These are phyloP conservation scores for Trebouxia sp. DNA, from an alignment of 139 green algal species.

Conservation along the genomic window DNA sequence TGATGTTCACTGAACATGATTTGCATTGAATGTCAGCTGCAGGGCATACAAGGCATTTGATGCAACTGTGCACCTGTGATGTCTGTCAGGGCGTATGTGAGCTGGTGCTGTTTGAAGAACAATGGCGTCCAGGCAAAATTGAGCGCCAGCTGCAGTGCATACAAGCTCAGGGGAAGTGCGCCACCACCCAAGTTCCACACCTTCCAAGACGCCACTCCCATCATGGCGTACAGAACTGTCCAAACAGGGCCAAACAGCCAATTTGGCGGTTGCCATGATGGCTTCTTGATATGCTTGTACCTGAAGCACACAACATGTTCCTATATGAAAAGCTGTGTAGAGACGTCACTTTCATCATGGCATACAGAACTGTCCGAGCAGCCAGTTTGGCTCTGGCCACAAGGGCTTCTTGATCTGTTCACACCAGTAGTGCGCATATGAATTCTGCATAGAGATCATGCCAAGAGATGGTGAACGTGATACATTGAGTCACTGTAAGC, in stretches of 20 bases:
- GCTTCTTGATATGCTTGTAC: constrained; percentile 53
- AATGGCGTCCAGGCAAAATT: constrained; percentile 65
- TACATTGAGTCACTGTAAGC: no score
- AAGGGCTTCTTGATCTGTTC: not conserved
- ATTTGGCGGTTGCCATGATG: constrained; percentile 48
- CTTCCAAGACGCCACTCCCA: constrained; percentile 43
- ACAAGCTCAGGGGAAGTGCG: constrained; percentile 38
- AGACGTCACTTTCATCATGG: not conserved
- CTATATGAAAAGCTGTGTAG: not conserved
- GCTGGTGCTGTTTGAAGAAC: constrained; percentile 67
- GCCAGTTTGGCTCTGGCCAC: not conserved
- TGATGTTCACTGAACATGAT: not conserved
- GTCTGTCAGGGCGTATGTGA: constrained; percentile 53
- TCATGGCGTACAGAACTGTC: constrained; percentile 37
- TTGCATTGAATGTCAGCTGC: not conserved
- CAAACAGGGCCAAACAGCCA: constrained; percentile 58
- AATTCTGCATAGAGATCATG: no score
- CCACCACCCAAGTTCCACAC: constrained; percentile 40
- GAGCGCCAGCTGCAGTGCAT: constrained; percentile 49
- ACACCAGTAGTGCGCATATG: not conserved
- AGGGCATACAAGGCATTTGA: not conserved
- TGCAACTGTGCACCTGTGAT: constrained; percentile 46
- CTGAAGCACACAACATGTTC: not conserved
- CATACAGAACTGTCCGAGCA: not conserved
- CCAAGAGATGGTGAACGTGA: no score